A percentile compares a stretch with the other conserved stretches of the same genome.
Evolutionary conservation across 1,284 basidiomycete genomes (phyloP).

Genomic region (Wallemia ichthyophaga): DNA sequence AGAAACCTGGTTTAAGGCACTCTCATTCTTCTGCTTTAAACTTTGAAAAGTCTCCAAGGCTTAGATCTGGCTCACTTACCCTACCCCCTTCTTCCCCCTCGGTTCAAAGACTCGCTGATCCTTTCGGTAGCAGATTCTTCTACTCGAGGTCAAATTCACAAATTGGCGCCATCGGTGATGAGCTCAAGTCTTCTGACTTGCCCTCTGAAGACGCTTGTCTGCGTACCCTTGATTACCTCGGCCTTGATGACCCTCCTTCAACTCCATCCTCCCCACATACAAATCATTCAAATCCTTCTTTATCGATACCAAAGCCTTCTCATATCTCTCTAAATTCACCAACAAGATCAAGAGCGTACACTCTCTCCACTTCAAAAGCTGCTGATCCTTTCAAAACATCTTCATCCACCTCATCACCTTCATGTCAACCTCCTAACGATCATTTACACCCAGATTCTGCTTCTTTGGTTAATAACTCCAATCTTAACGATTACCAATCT

Average conservation of each 20-base stretch:
- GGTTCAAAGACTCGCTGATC: conserved; percentile 34
- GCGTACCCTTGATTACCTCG: conserved; percentile 77
- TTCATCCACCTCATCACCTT: background rate
- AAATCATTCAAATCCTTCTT: background rate
- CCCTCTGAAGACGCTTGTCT: conserved; percentile 59
- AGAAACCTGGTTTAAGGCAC: conserved; percentile 2
- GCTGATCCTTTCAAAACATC: conserved; percentile 7
- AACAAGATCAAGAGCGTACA: background rate
- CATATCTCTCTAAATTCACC: background rate
- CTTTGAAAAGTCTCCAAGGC: conserved; percentile 14
- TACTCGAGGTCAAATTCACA: conserved; percentile 7
- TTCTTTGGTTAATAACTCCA: background rate
- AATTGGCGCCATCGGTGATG: conserved; percentile 1
- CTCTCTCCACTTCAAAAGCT: background rate
- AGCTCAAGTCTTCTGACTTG: conserved; percentile 16
- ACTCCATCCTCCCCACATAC: conserved; percentile 21
- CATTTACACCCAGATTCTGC: background rate
- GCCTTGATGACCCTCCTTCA: conserved; percentile 36
- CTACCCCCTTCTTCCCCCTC: conserved; percentile 28
- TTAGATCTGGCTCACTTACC: conserved; percentile 64
- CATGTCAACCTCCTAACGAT: no score
- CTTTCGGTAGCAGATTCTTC: conserved; percentile 2
- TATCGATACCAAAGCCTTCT: background rate
- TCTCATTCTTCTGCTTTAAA: conserved; percentile 4
- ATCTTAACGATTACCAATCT: background rate